Conservation (phyloP, 108 stramenopile species). For the Mediolabrus comicus region DNA sequence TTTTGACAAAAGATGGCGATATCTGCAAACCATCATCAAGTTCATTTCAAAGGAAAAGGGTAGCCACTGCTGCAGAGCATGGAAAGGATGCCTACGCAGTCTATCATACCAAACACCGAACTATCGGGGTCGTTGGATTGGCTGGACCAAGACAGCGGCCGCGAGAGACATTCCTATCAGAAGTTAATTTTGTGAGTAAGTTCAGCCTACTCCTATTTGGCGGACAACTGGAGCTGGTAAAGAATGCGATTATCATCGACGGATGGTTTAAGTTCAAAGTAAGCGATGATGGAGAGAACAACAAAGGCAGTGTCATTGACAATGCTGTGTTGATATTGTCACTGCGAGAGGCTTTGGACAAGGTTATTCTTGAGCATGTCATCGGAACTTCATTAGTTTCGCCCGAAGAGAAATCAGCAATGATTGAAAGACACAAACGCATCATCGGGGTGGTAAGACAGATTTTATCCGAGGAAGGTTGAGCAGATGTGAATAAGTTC, state of each 20-base stretch:
- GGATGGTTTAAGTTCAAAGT: constrained; percentile 74
- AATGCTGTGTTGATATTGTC: constrained; percentile 37
- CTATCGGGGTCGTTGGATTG: constrained; percentile 23
- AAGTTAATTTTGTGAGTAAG: constrained; percentile 69
- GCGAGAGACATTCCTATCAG: constrained; percentile 47
- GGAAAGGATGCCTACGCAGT: constrained; percentile 72
- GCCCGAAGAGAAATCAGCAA: constrained; percentile 4
- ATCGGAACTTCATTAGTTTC: constrained; percentile 14
- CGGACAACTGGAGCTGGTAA: constrained; percentile 50
- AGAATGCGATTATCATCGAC: constrained; percentile 57
- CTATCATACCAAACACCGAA: constrained; percentile 56
- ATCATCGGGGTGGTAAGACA: constrained; percentile 22
- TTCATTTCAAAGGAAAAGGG: constrained; percentile 59
- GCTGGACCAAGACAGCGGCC: constrained; percentile 12
- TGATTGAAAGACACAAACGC: constrained; percentile 13
- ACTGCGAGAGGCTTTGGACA: constrained; percentile 20
- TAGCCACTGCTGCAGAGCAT: constrained; percentile 38
- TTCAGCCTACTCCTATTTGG: constrained; percentile 69
- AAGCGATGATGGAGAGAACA: constrained; percentile 26
- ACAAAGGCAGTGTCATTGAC: constrained; percentile 1
- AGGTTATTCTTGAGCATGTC: constrained; percentile 33
- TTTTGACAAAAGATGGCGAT: constrained; percentile 54
- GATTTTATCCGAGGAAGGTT: constrained; percentile 21
- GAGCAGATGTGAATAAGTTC: no score
- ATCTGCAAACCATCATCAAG: constrained; percentile 25